A percentile compares a stretch with the other conserved stretches of the same genome.
Evolutionary conservation across 116 monocot species (phyloP).

Genomic region (Papilionanthe hybrid): DNA sequence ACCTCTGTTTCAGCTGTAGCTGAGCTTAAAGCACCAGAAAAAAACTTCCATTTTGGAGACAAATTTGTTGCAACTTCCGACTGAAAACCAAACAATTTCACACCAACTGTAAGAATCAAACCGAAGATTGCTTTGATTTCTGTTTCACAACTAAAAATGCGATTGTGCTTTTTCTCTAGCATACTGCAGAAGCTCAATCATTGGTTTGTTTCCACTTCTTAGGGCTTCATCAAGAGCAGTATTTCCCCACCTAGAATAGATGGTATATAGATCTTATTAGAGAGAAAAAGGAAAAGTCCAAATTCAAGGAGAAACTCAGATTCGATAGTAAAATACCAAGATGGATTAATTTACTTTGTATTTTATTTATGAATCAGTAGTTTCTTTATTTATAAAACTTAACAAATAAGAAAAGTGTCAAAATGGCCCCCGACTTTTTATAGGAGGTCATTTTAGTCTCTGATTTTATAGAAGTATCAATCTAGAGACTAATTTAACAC

Average conservation of each 20-base stretch:
- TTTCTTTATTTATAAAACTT: no score
- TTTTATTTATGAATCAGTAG: no score
- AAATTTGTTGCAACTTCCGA: not conserved
- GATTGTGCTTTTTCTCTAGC: slow-evolving; percentile 13
- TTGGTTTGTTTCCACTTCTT: slow-evolving; percentile 39
- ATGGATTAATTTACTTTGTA: no score
- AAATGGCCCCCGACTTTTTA: no score
- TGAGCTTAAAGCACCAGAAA: not conserved
- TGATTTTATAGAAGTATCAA: no score
- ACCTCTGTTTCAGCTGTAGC: not conserved
- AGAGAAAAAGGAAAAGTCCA: no score
- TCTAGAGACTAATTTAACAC: no score
- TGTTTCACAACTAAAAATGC: no score
- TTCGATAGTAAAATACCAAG: not conserved
- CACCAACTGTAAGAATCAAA: not conserved
- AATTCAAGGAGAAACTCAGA: not conserved
- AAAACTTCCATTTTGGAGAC: not conserved
- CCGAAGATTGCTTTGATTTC: no score
- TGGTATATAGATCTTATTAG: not conserved
- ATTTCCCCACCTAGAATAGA: slow-evolving; percentile 39
- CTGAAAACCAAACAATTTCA: not conserved
- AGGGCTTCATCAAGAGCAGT: slow-evolving; percentile 40
- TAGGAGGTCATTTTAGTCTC: no score
- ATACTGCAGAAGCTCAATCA: slow-evolving; percentile 35
- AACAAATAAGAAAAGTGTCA: no score